A percentile compares a stretch with the other conserved stretches of the same genome.
Evolutionary conservation across 2,329 filamentous ascomycete genomes (phyloP).

Genomic region (Alternaria solani): DNA sequence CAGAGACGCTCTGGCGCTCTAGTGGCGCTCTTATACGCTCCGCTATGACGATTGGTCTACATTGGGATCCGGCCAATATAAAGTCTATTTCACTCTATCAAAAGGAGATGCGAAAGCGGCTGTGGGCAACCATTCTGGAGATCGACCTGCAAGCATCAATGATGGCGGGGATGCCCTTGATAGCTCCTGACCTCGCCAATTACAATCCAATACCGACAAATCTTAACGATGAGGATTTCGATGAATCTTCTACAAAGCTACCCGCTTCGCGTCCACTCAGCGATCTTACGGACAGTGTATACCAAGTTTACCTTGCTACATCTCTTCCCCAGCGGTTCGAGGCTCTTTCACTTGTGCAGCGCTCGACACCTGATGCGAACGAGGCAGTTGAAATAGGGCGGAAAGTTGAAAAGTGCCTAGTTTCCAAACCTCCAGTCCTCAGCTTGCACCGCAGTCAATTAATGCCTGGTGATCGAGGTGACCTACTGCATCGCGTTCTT

Average conservation of each 20-base stretch:
- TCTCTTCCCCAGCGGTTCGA: conserved; percentile 26
- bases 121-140: conserved; percentile 57
- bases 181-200: conserved; percentile 20
- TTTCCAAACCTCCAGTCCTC: conserved; percentile 19
- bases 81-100: conserved; percentile 44
- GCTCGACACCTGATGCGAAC: conserved; percentile 15
- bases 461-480: conserved; percentile 11
- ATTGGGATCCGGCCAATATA: conserved; percentile 50
- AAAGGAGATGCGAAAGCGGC: conserved; percentile 53
- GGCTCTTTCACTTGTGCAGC: conserved; percentile 27
- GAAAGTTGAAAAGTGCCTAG: conserved; percentile 19
- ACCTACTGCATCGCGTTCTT: conserved; percentile 24
- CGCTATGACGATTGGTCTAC: conserved; percentile 55
- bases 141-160: conserved; percentile 46
- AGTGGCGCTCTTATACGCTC: conserved; percentile 51
- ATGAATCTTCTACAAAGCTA: conserved; percentile 18
- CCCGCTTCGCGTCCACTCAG: conserved; percentile 12
- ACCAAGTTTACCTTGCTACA: conserved; percentile 27
- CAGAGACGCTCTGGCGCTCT: conserved; percentile 32
- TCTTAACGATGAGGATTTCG: conserved; percentile 30
- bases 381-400: conserved; percentile 22
- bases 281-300: conserved; percentile 27
- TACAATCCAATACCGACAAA: conserved; percentile 23
- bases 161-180: conserved; percentile 26
- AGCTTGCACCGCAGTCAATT: conserved; percentile 10